Evolutionary conservation across 805 yeast genomes (phyloP), one percentile per base, ranked within the genome.

Genomic region (Metschnikowia kofuensis): DNA sequence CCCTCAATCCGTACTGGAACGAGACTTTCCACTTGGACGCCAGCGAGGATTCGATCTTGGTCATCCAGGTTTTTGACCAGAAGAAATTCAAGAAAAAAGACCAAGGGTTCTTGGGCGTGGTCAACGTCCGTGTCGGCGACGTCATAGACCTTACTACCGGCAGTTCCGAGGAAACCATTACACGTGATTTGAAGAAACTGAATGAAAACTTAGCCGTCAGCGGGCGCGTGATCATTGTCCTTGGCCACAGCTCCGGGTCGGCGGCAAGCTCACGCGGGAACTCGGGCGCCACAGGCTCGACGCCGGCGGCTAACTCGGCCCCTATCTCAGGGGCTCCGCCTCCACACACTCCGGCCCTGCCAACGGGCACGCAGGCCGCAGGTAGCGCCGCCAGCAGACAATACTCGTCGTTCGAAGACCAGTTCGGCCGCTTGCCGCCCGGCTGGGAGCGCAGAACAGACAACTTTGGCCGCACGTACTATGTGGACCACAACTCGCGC

Each of bases 371-470:
- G 12, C 26, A 40, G 12, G 29, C 49, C 4, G 39, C 52, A 8
- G 35, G 57, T 11, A 47, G 54, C 10, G 38, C 55, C 14, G 44
- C 59, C 7, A 69, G 70, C 57, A 80, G 90, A 61, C 95, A 85
- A 62, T 85, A 84, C 60, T 87, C 96, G 6, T 89, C 98, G 1
- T 94, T 94, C 66, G 99, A 94, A 70, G 99, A 94, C 70, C 98
- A 92, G 67, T 82, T 84, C 60, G 99, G 99, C 38, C 79, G 97
- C 64, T 77, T 94, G 57, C 99, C 99, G 3, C 89, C 97, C 7
- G 99, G 99, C 4, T 94, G 99, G 98, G 99, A 94, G 69, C 84
- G 99, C 60, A 82, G 99, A 70, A 91, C 98, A 1, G 99, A 94
- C 68, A 89, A 90, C 67, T 88, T 90, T 62, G 99, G 99, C 29